Evolutionary conservation across 2,329 filamentous ascomycete species (phyloP).

Genomic region (Neofusicoccum parvum): DNA sequence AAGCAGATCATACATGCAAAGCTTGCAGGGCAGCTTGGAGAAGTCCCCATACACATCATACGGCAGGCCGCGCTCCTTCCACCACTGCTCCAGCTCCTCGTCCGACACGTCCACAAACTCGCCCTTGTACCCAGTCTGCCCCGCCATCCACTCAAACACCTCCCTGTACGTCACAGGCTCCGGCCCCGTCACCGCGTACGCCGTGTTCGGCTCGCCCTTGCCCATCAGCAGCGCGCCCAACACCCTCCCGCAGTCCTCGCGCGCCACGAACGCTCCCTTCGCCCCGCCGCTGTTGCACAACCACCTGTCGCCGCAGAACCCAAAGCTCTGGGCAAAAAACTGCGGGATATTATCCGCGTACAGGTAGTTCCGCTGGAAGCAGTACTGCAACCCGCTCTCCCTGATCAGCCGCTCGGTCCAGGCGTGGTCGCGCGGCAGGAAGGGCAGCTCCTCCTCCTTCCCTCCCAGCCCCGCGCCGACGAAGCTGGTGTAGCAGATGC

Average conservation of each 20-base stretch:
- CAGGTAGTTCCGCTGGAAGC: neutral
- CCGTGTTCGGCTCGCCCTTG: neutral
- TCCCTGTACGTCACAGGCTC: neutral
- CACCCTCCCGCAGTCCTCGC: neutral
- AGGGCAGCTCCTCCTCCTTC: neutral
- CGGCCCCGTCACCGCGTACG: neutral
- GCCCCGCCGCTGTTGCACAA: neutral
- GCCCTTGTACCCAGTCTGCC: neutral
- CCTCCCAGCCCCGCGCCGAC: neutral
- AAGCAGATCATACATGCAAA: neutral
- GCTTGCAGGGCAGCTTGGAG: neutral
- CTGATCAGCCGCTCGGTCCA: neutral
- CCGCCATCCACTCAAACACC: slow-evolving; percentile 6
- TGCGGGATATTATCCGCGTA: neutral
- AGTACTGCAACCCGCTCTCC: neutral
- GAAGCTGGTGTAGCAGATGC: slow-evolving; percentile 11
- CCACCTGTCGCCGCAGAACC: neutral
- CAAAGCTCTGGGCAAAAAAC: neutral
- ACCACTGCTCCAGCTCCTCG: slow-evolving; percentile 3
- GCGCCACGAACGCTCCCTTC: neutral
- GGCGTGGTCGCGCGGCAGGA: slow-evolving; percentile 9
- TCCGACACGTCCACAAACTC: slow-evolving; percentile 4
- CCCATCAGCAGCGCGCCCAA: slow-evolving; percentile 2
- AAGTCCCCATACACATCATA: slow-evolving; percentile 6
- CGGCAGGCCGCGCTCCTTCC: neutral